Percentiles rank a stretch among this genome's conserved stretches.
phyloP scores from a whole-genome alignment of 2,329 filamentous ascomycete genomes.

The Colletotrichum sp. region DNA sequence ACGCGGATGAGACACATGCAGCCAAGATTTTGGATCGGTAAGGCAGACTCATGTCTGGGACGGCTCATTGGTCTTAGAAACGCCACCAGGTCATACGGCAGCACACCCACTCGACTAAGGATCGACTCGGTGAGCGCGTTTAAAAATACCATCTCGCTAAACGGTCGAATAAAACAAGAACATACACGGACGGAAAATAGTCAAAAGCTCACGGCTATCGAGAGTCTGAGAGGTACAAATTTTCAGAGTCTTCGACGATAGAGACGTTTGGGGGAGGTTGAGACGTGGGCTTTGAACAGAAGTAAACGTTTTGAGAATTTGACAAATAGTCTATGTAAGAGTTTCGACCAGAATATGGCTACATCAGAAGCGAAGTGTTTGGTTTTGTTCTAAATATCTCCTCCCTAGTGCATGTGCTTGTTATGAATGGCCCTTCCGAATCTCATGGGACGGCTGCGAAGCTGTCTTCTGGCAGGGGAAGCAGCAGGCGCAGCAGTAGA shows the following conservation, averaged over 20 bases:
- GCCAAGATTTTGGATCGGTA: too few species aligned
- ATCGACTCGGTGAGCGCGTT: too few species aligned
- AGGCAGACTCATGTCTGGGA: too few species aligned
- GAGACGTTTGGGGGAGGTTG: fast-evolving
- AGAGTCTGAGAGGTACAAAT: too few species aligned
- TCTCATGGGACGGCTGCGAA: background rate
- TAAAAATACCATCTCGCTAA: too few species aligned
- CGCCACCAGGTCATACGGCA: too few species aligned
- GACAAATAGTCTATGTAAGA: background rate
- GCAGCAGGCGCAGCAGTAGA: background rate
- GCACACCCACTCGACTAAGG: too few species aligned
- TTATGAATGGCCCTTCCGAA: background rate
- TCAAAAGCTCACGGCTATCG: too few species aligned
- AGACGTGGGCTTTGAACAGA: background rate
- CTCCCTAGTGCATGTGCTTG: background rate
- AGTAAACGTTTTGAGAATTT: background rate
- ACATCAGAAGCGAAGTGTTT: background rate
- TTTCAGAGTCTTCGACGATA: background rate
- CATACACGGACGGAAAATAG: too few species aligned
- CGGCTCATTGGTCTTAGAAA: too few species aligned
- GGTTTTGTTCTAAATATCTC: background rate
- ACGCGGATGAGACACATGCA: too few species aligned
- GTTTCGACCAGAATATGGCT: background rate
- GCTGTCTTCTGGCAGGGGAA: background rate
- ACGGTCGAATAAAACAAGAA: too few species aligned